Base-by-base conservation (phyloP, 176 grass and related monocot species). In the Eleusine indica region DNA sequence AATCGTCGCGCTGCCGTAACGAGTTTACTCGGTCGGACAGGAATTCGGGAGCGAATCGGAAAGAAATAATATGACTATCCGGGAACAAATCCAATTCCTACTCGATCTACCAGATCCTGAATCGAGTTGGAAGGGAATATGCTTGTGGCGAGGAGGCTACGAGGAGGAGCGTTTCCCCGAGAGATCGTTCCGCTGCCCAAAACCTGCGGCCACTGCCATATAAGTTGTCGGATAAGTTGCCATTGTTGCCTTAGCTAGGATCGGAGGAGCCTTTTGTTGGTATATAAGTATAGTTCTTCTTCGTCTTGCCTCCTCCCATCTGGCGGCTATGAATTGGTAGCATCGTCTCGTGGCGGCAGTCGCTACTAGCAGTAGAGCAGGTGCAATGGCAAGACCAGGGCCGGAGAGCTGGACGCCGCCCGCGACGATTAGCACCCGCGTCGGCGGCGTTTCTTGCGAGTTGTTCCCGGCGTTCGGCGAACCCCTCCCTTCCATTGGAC, bases 391-490 rank as follows among this genome's bases (percentile, higher is more conserved):
- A 7, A 70, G 32, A 54, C 12, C 32, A 5, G 22, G 7, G 4
- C 25, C 61, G 22, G 79, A 14, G 4, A 61, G 8, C n/a, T 32
- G 79, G 79, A 21, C 9, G 10, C 43, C 25, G 61, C 51, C 51
- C n/a, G n/a, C 67, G 15, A 2, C n/a, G 8, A 46, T 10, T 25
- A 22, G 3, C 62, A 10, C 21, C 47, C 28, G 28, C 46, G 19
- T 21, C 56, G 6, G 46, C 6, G 67, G 37, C 49, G 19, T 82
- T 12, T 71, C 79, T 0, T 22, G 67, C 79, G 67, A 68, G 15
- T 38, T 82, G 22, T 69, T 82, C 68, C 79, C 68, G 22, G 79
- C 79, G 22, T 43, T 61, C 51, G 79, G 67, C 38, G 79, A 82
- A 0, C n/a, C 60, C 21, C 18, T 68, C 52, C 53, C 51, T 71